Base-by-base conservation (phyloP, 164 flowering plant genomes). In the Piper longum region DNA sequence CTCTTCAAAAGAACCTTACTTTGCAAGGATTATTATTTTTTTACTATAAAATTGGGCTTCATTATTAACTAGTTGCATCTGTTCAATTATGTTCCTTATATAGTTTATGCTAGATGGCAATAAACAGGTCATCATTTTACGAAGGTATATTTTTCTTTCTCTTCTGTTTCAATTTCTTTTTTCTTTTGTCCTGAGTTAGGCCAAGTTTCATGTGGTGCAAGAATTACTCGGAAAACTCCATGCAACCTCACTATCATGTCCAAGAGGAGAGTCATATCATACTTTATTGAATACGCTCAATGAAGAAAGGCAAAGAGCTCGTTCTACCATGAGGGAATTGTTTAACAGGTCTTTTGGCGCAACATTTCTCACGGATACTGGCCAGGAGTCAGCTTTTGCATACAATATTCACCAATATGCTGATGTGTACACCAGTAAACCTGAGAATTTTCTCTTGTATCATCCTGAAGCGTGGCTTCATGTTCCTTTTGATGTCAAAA, bases 361-460 rank as follows among this genome's bases (percentile, higher is more conserved):
- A 36, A 93, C 96, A 44, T 93, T 93, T 74, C 82, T 90, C 13
- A 93, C 96, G 9, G 92, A 90, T 69, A 88, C 83, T 1, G 95
- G 97, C 56, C 96, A 88, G 71, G 99, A 93, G 79, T 93, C 96
- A 56, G 86, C 96, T 63, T 93, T 93, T 76, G 84, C 97, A 2
- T 90, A 87, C 80, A 81, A 87, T 69, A 93, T 90, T 62, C 98
- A 93, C 76, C 96, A 80, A 61, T 93, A 88, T 72, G 97, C 98
- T 56, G 96, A 93, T 79, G 95, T 90, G 3, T 93, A 93, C 68
- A 93, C 97, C 66, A 90, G 97, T 72, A 90, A 90, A 74, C 92
- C 92, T 17, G 96, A 85, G 71, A 93, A 90, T 74, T 88, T 93
- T 68, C 62, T 90, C 77, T 70, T 80, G 57, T 78, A 88, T 75